Conservation (phyloP, 1,284 basidiomycete species). For the Hemileia vastatrix region DNA sequence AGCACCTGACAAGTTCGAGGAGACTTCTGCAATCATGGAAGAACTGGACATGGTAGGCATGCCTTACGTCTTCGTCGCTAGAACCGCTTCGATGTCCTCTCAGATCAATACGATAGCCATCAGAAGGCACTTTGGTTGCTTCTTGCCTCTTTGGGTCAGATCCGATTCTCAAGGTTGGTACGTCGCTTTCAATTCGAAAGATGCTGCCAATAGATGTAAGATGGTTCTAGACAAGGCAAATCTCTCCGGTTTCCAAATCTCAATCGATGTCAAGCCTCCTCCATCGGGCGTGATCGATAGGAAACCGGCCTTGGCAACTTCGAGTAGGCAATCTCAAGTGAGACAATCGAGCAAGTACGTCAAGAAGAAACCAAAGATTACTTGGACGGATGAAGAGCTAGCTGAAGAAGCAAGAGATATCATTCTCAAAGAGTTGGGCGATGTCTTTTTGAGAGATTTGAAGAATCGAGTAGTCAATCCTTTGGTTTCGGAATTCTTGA, state of each 20-base stretch:
- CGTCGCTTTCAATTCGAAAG: conserved; percentile 31
- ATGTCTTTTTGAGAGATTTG: conserved; percentile 59
- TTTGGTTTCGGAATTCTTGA: conserved; percentile 54
- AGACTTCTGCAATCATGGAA: conserved; percentile 23
- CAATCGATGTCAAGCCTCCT: conserved; percentile 26
- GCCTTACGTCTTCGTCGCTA: no score
- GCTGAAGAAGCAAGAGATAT: conserved; percentile 55
- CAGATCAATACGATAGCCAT: conserved; percentile 31
- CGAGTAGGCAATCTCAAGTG: not conserved
- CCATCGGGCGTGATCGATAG: not conserved
- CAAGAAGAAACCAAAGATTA: conserved; percentile 44
- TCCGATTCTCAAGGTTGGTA: conserved; percentile 41
- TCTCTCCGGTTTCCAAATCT: conserved; percentile 28
- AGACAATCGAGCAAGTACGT: not conserved
- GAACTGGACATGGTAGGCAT: conserved; percentile 22
- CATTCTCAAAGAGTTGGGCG: conserved; percentile 57
- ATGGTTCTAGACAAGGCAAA: conserved; percentile 28
- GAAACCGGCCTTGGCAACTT: not conserved
- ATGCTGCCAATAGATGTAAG: conserved; percentile 27
- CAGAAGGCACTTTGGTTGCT: conserved; percentile 29
- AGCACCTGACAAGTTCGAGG: conserved; percentile 20
- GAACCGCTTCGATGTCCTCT: no score
- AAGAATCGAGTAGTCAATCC: conserved; percentile 56
- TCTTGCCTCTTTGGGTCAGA: conserved; percentile 32
- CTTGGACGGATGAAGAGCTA: conserved; percentile 55